Base-by-base conservation (phyloP, 1,139 yeast species). In the Sugiyamaella grinbergsii region DNA sequence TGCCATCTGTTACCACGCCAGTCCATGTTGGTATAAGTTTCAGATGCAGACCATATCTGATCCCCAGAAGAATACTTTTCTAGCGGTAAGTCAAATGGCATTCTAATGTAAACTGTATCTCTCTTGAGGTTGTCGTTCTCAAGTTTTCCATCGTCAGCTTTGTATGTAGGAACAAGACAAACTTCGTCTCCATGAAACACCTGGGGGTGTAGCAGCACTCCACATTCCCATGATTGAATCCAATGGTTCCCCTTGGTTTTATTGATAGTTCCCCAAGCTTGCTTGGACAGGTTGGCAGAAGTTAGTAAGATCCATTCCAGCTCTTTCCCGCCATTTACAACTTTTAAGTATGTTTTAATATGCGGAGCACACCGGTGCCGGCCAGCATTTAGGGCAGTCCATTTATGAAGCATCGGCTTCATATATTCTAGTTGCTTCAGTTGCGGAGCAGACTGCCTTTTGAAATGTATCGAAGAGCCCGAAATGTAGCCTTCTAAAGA, bases 281-380 rank as follows among this genome's bases (percentile, higher is more conserved):
- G 67, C 41, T 64, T 66, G 32, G 70, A 65, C 31, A 69, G 50
- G 51, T 69, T 69, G 24, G 71, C 71, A 1, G 70, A 65, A 8
- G 71, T 68, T 32, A 68, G 53, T 24, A 69, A 58, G 15, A 63
- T 41, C 71, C 71, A 69, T 18, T 54, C 53, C 8, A 67, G 53
- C 33, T 47, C 50, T 24, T 42, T 42, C 3, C 54, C 56, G 23
- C 51, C 49, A 5, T 38, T 42, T 22, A 43, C 49, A 4, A 57
- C 51, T 15, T 62, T 61, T 47, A 59, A 36, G 42, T 66, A 69
- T 1, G 72, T 68, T 54, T 69, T 69, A 51, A 69, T 64, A 52
- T 69, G 72, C 1, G 72, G 72, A 23, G 70, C 67, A 10, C 67
- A 65, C 15, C 64, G 47, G 15, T 60, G 58, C 5, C 72, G 52